A percentile compares a stretch with the other conserved stretches of the same genome.
These are phyloP conservation scores for Cryptococcus jaspeensis DNA, from an alignment of 1,284 basidiomycete genomes.

Conservation along the genomic window DNA sequence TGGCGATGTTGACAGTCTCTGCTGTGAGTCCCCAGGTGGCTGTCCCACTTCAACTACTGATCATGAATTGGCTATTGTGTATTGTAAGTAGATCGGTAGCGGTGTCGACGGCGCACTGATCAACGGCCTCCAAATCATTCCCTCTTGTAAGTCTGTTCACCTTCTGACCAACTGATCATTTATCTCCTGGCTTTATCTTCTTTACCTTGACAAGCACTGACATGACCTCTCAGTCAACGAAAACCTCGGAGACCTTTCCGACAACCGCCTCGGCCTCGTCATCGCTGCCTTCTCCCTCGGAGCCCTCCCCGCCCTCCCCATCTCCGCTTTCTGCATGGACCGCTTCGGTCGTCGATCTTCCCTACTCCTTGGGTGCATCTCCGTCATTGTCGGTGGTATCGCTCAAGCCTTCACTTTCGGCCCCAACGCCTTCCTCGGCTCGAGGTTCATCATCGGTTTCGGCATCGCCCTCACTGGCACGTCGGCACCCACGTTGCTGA, in stretches of 20 bases:
- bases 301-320: conserved; percentile 11
- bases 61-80: no score
- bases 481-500: conserved; percentile 3
- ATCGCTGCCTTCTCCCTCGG: conserved; percentile 7
- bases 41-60: no score
- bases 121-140: no score
- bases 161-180: no score
- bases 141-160: no score
- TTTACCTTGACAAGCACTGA: no score
- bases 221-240: conserved; percentile 10
- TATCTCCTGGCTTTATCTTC: no score
- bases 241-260: conserved; percentile 9
- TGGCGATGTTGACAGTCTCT: no score
- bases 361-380: conserved; percentile 5
- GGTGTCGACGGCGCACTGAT: no score
- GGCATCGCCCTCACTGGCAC: conserved; percentile 6
- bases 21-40: no score
- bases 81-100: no score
- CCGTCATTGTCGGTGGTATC: conserved; percentile 8
- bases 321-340: conserved; percentile 10
- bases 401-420: conserved; percentile 9
- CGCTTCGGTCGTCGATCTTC: conserved; percentile 4
- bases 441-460: conserved; percentile 10
- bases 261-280: conserved; percentile 4
- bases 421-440: conserved; percentile 5